Percentiles rank a stretch among this genome's conserved stretches.
Evolutionary conservation across 2,329 filamentous ascomycete genomes (phyloP).

Genomic region (Myrmaecium sp.): DNA sequence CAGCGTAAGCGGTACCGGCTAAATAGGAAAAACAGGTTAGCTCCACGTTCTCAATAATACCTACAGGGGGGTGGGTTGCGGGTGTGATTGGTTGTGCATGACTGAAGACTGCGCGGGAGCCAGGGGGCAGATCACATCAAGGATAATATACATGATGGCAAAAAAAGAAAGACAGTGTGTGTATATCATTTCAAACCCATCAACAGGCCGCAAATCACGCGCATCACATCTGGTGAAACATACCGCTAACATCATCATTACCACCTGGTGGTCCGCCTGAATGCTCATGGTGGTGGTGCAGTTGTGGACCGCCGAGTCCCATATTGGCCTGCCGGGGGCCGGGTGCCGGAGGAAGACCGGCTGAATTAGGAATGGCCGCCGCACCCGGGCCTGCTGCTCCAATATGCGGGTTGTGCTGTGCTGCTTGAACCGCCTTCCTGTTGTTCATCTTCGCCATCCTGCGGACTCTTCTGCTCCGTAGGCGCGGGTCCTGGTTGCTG

Average conservation of each 20-base stretch:
- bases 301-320: slow-evolving; percentile 46
- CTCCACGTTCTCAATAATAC: slow-evolving; percentile 22
- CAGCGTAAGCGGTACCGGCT: slow-evolving; percentile 42
- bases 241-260: slow-evolving; percentile 81
- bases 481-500: slow-evolving; percentile 87
- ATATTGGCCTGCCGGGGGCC: slow-evolving; percentile 49
- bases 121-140: slow-evolving; percentile 25
- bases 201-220: slow-evolving; percentile 15
- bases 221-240: slow-evolving; percentile 88
- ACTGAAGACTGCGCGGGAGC: slow-evolving; percentile 8
- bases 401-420: slow-evolving; percentile 47
- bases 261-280: slow-evolving; percentile 47
- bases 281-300: slow-evolving; percentile 59
- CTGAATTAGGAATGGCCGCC: slow-evolving; percentile 45
- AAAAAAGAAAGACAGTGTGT: slow-evolving; percentile 23
- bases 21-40: slow-evolving; percentile 26
- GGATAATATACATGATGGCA: slow-evolving; percentile 27
- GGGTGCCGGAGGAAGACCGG: slow-evolving; percentile 40
- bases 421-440: slow-evolving; percentile 52
- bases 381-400: slow-evolving; percentile 44
- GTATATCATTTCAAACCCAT: slow-evolving; percentile 20
- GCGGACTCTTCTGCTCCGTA: slow-evolving; percentile 80
- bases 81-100: slow-evolving; percentile 3
- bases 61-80: no score
- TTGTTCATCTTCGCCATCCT: slow-evolving; percentile 93